Evolutionary conservation across 768 basidiomycete species (phyloP), one percentile per base, ranked within the genome.

Genomic region (Panaeolus papilionaceus): DNA sequence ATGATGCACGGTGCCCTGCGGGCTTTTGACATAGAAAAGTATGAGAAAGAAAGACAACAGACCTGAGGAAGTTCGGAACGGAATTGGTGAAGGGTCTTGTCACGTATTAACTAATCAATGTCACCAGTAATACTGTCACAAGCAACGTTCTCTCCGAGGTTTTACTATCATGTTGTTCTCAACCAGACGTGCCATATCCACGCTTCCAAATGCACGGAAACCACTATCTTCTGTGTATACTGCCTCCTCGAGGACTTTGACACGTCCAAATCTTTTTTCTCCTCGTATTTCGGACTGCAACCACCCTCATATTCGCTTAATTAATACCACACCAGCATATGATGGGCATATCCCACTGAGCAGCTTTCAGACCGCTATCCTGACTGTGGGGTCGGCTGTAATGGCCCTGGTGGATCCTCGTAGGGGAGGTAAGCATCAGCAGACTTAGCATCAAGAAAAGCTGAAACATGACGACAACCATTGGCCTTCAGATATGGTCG

Each of bases 321-420:
- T 70, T 61, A 70, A 67, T 68, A 81, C 77, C 37, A 77, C 73
- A 63, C 83, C 92, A 39, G 84, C 86, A 6, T 95, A 95, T 74
- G 84, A 88, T 16, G 93, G 92, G 37, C 92, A 94, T 77, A 87
- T 96, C 67, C 94, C 93, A 12, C 82, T 99, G 51, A 92, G 86
- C 74, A 81, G 84, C 73, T 89, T 96, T 72, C 94, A 98, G 78
- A 93, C 92, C 75, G 88, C 89, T 11, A 86, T 99, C 69, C 85
- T 98, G 61, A 91, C 95, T 10, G 86, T 88, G 14, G 98, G 98
- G 9, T 92, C 93, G 14, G 96, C 93, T 0, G 76, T 95, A 62
- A 89, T 93, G 84, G 89, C 94, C 14, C 81, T 98, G 14, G 79
- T 86, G 37, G 88, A 98, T 76, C 95, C 96, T 28, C 84, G 88